Conservation (phyloP, 2,329 filamentous ascomycete species). For the Xylariaceae sp. region DNA sequence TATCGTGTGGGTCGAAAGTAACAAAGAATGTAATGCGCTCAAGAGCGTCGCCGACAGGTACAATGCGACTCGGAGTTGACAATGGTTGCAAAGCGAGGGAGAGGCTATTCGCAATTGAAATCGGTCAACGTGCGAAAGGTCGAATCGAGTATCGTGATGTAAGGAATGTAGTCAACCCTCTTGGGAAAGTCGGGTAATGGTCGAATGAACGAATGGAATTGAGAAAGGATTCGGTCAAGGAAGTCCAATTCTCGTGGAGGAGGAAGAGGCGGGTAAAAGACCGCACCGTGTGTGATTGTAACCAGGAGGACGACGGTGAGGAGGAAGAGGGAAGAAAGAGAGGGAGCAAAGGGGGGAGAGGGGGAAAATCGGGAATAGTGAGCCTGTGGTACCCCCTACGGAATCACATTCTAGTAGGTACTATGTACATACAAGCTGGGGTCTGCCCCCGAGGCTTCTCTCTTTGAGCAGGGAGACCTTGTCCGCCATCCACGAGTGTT, state of each 20-base stretch:
- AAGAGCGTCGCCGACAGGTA: conserved; percentile 21
- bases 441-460: conserved; percentile 1
- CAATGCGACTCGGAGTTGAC: conserved; percentile 16
- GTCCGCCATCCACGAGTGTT: conserved; percentile 13
- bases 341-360: conserved; percentile 17
- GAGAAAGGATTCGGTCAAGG: conserved; percentile 25
- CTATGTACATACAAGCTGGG: not conserved
- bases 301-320: conserved; percentile 22
- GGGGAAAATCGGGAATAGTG: conserved; percentile 9
- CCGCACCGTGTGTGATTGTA: conserved; percentile 19
- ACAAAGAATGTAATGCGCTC: conserved; percentile 32
- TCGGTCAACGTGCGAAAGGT: conserved; percentile 17
- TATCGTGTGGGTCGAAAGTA: conserved; percentile 4
- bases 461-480: conserved; percentile 12
- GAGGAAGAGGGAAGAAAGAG: conserved; percentile 19
- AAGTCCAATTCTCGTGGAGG: conserved; percentile 25
- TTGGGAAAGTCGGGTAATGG: conserved; percentile 26
- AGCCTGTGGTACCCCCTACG: not conserved
- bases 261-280: conserved; percentile 19
- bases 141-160: conserved; percentile 19
- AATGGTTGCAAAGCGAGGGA: conserved; percentile 19
- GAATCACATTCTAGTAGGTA: not conserved
- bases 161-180: conserved; percentile 29
- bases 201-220: conserved; percentile 31
- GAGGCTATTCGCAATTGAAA: conserved; percentile 23